phyloP scores from a whole-genome alignment of 2,329 filamentous ascomycete genomes.

The Fusarium bulbicola region DNA sequence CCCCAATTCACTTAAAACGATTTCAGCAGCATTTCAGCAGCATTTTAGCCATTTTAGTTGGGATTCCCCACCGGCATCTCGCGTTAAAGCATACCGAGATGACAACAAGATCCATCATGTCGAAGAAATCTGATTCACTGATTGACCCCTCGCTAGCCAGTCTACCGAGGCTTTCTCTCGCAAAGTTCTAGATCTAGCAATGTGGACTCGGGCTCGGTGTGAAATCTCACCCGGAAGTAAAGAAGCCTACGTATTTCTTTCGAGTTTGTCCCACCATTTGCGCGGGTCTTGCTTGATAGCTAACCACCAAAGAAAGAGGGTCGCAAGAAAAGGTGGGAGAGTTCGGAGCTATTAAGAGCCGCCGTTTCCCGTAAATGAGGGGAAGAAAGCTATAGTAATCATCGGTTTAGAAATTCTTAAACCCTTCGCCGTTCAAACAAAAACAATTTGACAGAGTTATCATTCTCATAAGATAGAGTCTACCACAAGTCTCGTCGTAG shows the following conservation, averaged over 20 bases:
- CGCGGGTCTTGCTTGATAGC: constrained; percentile 32
- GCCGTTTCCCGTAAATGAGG: constrained; percentile 31
- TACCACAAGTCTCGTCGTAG: not conserved
- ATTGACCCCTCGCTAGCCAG: constrained; percentile 1
- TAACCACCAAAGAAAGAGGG: constrained; percentile 15
- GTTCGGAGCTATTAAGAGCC: constrained; percentile 35
- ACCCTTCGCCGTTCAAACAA: not conserved
- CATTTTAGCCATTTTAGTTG: constrained; percentile 1
- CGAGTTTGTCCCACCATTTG: constrained; percentile 26
- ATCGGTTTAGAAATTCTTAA: not conserved
- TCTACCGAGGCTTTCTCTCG: constrained; percentile 6
- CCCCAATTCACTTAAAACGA: not conserved
- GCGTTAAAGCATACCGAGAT: constrained; percentile 40
- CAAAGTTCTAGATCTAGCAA: constrained; percentile 1
- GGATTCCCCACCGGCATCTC: constrained; percentile 37
- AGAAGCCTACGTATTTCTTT: constrained; percentile 1
- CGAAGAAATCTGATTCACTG: constrained; percentile 9
- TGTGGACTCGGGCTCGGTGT: constrained; percentile 10
- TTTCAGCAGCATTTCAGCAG: not conserved
- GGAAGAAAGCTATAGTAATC: not conserved
- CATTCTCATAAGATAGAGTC: not conserved
- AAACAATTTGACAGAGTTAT: not conserved
- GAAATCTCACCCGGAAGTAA: not conserved
- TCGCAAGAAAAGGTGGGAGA: constrained; percentile 4
- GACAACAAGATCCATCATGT: constrained; percentile 5